phyloP scores from a whole-genome alignment of 768 basidiomycete species.

The Serpula lacrymans region DNA sequence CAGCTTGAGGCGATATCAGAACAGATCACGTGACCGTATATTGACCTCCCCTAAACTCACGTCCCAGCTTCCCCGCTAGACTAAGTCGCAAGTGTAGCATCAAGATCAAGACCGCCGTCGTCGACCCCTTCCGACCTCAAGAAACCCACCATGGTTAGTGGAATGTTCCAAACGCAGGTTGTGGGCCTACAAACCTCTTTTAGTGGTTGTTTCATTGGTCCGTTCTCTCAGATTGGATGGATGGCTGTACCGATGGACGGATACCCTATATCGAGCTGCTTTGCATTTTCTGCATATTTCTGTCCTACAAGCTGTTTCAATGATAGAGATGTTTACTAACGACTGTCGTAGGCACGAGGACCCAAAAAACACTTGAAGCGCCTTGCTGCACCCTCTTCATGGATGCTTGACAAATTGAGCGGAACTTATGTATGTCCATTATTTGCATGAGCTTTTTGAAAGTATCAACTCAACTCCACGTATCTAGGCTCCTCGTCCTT shows the following conservation, averaged over 20 bases:
- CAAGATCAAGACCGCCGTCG: slow-evolving; percentile 20
- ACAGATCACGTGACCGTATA: slow-evolving; percentile 19
- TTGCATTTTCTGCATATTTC: neutral
- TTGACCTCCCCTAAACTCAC: slow-evolving; percentile 22
- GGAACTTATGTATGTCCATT: slow-evolving; percentile 77
- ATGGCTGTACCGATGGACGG: slow-evolving; percentile 23
- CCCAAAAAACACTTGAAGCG: slow-evolving; percentile 99
- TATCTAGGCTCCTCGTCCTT: slow-evolving; percentile 86
- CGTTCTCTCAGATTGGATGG: slow-evolving; percentile 10
- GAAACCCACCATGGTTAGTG: slow-evolving; percentile 31
- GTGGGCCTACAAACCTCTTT: neutral
- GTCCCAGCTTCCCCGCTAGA: neutral
- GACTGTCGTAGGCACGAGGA: slow-evolving; percentile 75
- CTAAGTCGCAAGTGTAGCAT: slow-evolving; percentile 8
- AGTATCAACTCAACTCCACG: slow-evolving; percentile 1
- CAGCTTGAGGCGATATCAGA: too few relatives aligned
- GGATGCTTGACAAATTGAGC: slow-evolving; percentile 99
- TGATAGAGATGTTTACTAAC: slow-evolving; percentile 14
- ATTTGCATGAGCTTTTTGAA: too few relatives aligned
- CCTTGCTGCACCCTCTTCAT: slow-evolving; percentile 93
- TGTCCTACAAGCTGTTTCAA: slow-evolving; percentile 1
- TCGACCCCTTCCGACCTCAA: slow-evolving; percentile 22
- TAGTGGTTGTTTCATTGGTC: neutral
- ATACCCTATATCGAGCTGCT: slow-evolving; percentile 16
- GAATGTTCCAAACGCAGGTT: slow-evolving; percentile 3